Base-by-base conservation (phyloP, 1,284 basidiomycete genomes). In the Prillingera fragicola region DNA sequence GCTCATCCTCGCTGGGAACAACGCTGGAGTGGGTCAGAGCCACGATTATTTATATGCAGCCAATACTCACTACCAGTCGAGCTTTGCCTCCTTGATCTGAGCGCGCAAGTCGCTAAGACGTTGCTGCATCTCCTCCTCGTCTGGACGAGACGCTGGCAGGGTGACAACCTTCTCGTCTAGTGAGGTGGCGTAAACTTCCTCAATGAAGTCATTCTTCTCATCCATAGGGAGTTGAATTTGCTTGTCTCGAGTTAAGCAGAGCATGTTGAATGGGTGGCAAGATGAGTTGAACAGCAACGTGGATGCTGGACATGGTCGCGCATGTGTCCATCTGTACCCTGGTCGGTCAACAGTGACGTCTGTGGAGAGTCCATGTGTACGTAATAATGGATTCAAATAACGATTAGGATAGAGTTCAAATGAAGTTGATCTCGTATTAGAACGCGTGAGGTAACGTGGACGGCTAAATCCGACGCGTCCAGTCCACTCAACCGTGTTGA, bases 1-100 rank as follows among this genome's bases (percentile, higher is more conserved):
- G 90, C 9, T 88, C 84, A 65, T 95, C 90, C 64, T 88, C 86
- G 41, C 80, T 83, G 2, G 88, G 86, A 24, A 94, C 74, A 44
- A 85, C 63, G 56, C 82, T 84, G 55, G 15, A 13, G 43, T 38
- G 46, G 37, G 41, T 45, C 28, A 48, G 36, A n/a, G n/a, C n/a
- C n/a, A n/a, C n/a, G n/a, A n/a, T n/a, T n/a, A n/a, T n/a, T n/a
- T n/a, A n/a, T 14, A 40, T 39, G 23, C 43, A 26, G 43, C 32
- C 5, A 21, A 33, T 34, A 80, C 85, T 70, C 58, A 90, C 88
- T 91, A 91, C 67, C 84, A 91, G 69, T 89, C 85, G 37, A 91
- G 69, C 44, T 76, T 78, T 44, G 86, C 81, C 58, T 85, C 85
- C 18, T 64, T 55, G 80, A 92, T 86, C 50, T 83, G 70, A 41